Evolutionary conservation across 2,329 filamentous ascomycete genomes (phyloP), one percentile per base, ranked within the genome.

Genomic region (Nakataea oryzae): DNA sequence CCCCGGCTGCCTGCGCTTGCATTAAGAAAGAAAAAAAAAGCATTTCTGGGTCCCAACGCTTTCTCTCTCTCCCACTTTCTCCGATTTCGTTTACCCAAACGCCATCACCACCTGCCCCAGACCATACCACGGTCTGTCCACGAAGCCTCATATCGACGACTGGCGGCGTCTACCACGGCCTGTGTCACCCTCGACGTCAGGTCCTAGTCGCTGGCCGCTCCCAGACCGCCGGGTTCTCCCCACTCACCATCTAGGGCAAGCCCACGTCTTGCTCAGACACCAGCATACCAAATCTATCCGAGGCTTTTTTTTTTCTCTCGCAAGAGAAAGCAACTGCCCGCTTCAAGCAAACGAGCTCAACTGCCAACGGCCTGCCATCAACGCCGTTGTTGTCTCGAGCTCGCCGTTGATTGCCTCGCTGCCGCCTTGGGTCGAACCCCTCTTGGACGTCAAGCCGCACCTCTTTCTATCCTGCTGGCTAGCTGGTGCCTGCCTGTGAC

Each of bases 201-300:
- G 29, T 21, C 54, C 47, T n/a, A 30, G 29, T 41, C 30, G 27
- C 28, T 57, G 27, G 60, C 27, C 30, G 54, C 41, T 26, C 59
- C 50, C 50, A 61, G 59, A 57, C 59, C 50, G 28, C 54, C 59
- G 59, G 59, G 29, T 26, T 55, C 55, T 61, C 59, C 59, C 59
- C 59, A 56, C 59, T 54, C 58, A 24, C 57, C 7, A 27, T 50
- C 26, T n/a, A 50, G 41, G 41, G 21, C 41, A n/a, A 17, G 14
- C 41, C 41, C 21, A 50, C 21, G 41, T 50, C 41, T 50, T n/a
- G 41, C 21, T 50, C 41, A n/a, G 41, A 50, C 41, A 11, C 41
- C 41, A 17, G 41, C 41, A 11, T n/a, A 50, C 41, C 41, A 17
- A 50, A 50, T 50, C 24, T n/a, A n/a, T 50, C 41, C 41, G 41